Base-by-base conservation (phyloP, 352 stramenopile genomes). In the Globisporangium polare region DNA sequence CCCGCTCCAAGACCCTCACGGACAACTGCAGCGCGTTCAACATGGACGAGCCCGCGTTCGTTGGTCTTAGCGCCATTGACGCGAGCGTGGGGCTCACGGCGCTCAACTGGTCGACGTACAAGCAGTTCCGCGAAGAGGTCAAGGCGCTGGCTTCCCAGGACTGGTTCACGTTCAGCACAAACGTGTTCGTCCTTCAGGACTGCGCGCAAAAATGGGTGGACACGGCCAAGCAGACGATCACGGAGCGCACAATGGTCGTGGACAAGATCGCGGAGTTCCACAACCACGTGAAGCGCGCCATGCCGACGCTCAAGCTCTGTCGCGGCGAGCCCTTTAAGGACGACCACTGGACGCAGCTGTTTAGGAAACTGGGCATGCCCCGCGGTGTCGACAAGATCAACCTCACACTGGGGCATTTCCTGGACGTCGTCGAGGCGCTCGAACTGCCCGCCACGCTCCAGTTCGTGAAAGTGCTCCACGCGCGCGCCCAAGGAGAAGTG, bases 251-350 rank as follows among this genome's bases (percentile, higher is more conserved):
- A 4, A 69, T 74, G 26, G 86, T 96, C 1, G 75, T 89, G 17
- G 80, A 92, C 29, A 84, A 90, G 59, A 85, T 96, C 41, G 65
- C 79, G 18, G 83, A 92, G 20, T 89, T 97, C 62, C 68, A 83
- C 20, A 89, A 80, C 3, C 75, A 76, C 37, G 88, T 98, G 41
- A 96, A 96, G 73, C 77, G 86, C 50, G 84, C 90, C 0, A 93
- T 97, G 72, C 93, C 94, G 0, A 83, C 88, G 3, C 81, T 98
- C 26, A 98, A 98, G 69, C 89, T 98, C 43, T 98, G 91, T 63
- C 80, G 91, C 4, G 92, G 95, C 15, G 94, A 98, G 55, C 88
- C 92, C 17, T 98, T 98, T 70, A 98, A 98, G 62, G 94, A 98
- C 58, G 95, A 98, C 62, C 95, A 98, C 68, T 98, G 95, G 95